phyloP scores from a whole-genome alignment of 1,139 yeast genomes.

The Debaryomyces sp. region DNA sequence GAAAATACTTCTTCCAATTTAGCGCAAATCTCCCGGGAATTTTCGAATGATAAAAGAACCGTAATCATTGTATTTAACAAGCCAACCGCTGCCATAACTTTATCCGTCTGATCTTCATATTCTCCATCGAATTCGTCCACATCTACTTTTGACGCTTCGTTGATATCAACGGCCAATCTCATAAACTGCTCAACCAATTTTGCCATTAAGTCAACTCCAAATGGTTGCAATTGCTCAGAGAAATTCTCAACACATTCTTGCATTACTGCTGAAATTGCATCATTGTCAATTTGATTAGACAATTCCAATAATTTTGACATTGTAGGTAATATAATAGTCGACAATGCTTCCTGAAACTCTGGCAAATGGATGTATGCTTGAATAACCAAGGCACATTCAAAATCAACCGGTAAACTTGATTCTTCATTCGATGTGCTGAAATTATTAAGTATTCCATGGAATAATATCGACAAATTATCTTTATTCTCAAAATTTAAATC shows the following conservation, averaged over 20 bases:
- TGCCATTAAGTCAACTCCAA: slow-evolving; percentile 83
- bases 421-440: slow-evolving; percentile 43
- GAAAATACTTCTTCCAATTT: slow-evolving; percentile 72
- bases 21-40: slow-evolving; percentile 65
- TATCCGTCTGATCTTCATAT: slow-evolving; percentile 64
- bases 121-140: slow-evolving; percentile 46
- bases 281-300: slow-evolving; percentile 84
- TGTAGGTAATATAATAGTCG: slow-evolving; percentile 71
- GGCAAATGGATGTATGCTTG: slow-evolving; percentile 74
- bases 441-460: slow-evolving; percentile 67
- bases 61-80: slow-evolving; percentile 85
- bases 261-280: slow-evolving; percentile 86
- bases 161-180: slow-evolving; percentile 69
- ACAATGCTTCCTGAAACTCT: slow-evolving; percentile 67
- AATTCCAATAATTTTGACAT: slow-evolving; percentile 79
- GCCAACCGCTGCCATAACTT: slow-evolving; percentile 87
- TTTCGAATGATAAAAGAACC: slow-evolving; percentile 83
- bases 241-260: slow-evolving; percentile 94
- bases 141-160: slow-evolving; percentile 58
- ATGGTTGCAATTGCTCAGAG: slow-evolving; percentile 88
- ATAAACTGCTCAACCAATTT: slow-evolving; percentile 81
- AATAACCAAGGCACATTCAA: slow-evolving; percentile 83
- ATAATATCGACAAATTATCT: slow-evolving; percentile 54
- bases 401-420: slow-evolving; percentile 71
- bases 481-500: slow-evolving; percentile 57